phyloP scores from a whole-genome alignment of 1,139 yeast genomes.

The Diutina scorzettiae region DNA sequence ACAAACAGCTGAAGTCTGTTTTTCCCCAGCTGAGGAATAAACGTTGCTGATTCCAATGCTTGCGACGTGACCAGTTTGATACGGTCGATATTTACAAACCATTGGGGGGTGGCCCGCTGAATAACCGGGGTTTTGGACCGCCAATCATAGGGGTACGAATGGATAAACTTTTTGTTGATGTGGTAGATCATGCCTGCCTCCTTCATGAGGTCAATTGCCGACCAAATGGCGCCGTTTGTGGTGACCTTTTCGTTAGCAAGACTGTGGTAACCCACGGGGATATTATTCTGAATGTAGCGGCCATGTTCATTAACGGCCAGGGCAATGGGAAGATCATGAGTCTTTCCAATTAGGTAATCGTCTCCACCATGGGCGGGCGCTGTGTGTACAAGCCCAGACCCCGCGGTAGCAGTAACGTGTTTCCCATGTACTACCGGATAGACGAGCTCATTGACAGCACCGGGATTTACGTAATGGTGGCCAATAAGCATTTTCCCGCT shows the following conservation, averaged over 20 bases:
- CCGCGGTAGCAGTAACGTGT: constrained; percentile 72
- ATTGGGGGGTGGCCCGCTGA: constrained; percentile 90
- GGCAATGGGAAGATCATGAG: constrained; percentile 42
- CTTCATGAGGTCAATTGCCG: constrained; percentile 21
- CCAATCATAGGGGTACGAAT: constrained; percentile 97
- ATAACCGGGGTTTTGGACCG: constrained; percentile 91
- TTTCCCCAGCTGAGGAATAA: constrained; percentile 62
- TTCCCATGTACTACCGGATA: constrained; percentile 66
- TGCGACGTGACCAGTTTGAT: constrained; percentile 52
- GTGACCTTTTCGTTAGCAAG: constrained; percentile 13
- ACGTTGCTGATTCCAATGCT: constrained; percentile 51
- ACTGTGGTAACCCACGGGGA: constrained; percentile 24
- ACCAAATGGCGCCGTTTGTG: background rate
- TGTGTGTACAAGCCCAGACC: constrained; percentile 93
- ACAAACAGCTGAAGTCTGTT: constrained; percentile 66
- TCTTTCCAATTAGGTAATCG: constrained; percentile 65
- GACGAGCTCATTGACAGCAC: constrained; percentile 21
- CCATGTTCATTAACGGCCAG: constrained; percentile 81
- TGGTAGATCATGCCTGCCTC: constrained; percentile 35
- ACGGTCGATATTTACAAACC: constrained; percentile 82
- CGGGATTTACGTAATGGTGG: constrained; percentile 44
- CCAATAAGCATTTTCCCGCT: constrained; percentile 37
- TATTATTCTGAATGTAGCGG: constrained; percentile 35
- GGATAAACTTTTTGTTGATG: constrained; percentile 42
- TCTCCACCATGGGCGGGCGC: constrained; percentile 99